Conservation (phyloP, 257 asterid genomes). For the Nicotiana tabacum region DNA sequence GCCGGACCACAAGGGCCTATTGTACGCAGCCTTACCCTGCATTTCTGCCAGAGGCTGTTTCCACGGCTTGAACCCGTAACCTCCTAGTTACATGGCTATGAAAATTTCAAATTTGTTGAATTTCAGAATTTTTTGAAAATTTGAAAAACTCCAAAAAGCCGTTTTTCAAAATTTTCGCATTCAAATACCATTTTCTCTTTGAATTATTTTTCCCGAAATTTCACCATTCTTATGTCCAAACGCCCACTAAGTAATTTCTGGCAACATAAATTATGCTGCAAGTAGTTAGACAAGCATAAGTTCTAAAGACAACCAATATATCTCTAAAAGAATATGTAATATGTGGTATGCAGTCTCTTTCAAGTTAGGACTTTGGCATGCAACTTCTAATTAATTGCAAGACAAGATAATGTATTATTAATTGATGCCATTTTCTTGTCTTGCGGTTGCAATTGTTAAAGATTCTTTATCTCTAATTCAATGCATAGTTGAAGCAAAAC, state of each 20-base stretch:
- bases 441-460: neutral
- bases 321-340: neutral
- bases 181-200: no score
- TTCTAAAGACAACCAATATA: neutral
- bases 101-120: no score
- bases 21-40: no score
- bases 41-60: no score
- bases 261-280: neutral
- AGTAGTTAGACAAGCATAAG: neutral
- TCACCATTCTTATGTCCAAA: no score
- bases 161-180: no score
- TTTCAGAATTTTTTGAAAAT: no score
- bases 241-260: neutral
- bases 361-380: neutral
- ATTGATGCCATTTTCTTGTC: neutral
- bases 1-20: no score
- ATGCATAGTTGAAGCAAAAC: neutral
- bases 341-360: neutral
- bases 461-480: neutral
- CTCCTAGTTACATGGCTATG: no score
- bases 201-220: no score
- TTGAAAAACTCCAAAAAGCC: rapidly evolving
- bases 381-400: neutral
- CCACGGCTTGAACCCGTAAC: no score
- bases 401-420: neutral